Base-by-base conservation (phyloP, 2,329 filamentous ascomycete species). In the Cadophora sp. region DNA sequence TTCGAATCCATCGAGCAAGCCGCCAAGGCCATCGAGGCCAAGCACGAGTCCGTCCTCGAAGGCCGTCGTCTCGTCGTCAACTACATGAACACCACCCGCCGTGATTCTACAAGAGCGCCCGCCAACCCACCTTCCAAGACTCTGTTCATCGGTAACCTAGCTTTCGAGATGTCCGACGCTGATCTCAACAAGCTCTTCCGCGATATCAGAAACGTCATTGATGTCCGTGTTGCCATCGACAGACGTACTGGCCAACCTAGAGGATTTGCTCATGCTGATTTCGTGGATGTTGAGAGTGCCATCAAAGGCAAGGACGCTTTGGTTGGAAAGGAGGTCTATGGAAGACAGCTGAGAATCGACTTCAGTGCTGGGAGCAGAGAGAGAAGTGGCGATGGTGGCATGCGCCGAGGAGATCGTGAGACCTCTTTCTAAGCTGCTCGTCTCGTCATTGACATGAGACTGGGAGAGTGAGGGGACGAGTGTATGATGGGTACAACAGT, bases 221-320 rank as follows among this genome's bases (percentile, higher is more conserved):
- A 94, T 75, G 89, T 97, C 59, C 89, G 94, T 69, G 90, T 97
- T 66, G 91, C 93, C 62, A 91, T 96, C 74, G 93, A 97, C 80
- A 87, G 92, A 74, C 85, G 89, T 72, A 94, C 92, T 7, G 93
- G 93, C 56, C 90, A 92, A 81, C 91, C 92, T 46, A 86, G 92
- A 78, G 94, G 94, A 70, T 97, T 96, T 78, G 92, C 91, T 24
- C 93, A 97, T 78, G 91, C 90, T 60, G 92, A 97, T 77, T 97
- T 97, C 79, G 76, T 86, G 53, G 87, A 92, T 73, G 77, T 89
- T 48, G 85, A 89, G 70, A 88, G 87, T 70, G 92, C 93, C n/a
- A 75, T 81, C 65, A 82, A 81, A 70, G 93, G 87, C 0, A 82
- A 82, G 74, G 85, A 88, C 65, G 72, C 82, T 16, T 81, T 97